These are phyloP conservation scores for Capsicum pubescens DNA, from an alignment of 257 asterid genomes.

Conservation along the genomic window DNA sequence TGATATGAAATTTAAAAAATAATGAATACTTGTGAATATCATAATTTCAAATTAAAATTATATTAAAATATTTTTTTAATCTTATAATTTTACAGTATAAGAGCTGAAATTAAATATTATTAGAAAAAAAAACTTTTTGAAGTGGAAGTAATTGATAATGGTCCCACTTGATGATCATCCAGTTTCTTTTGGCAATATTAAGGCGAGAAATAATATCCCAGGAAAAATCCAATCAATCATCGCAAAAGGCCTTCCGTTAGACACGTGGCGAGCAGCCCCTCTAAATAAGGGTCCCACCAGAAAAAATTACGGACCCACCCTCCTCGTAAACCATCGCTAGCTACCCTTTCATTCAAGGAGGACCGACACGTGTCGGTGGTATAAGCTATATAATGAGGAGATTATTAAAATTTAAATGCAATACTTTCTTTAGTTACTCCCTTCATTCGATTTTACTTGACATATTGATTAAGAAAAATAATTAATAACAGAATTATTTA, in stretches of 20 bases:
- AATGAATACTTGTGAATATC: too few species aligned
- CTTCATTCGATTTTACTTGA: too few species aligned
- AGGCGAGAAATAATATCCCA: not conserved
- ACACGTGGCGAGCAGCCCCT: not conserved
- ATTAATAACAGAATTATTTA: too few species aligned
- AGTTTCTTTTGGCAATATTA: not conserved
- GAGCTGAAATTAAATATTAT: too few species aligned
- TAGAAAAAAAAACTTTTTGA: too few species aligned
- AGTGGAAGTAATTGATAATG: not conserved
- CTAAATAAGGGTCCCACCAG: not conserved
- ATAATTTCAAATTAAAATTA: too few species aligned
- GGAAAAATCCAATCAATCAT: slow-evolving; percentile 35
- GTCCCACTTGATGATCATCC: slow-evolving; percentile 21
- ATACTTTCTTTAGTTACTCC: too few species aligned
- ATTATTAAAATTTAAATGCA: not conserved
- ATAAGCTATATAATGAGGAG: not conserved
- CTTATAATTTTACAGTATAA: too few species aligned
- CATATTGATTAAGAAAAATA: too few species aligned
- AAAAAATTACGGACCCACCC: not conserved
- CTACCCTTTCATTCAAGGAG: not conserved
- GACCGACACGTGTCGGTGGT: slow-evolving; percentile 37
- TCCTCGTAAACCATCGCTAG: slow-evolving; percentile 30
- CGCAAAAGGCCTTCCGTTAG: not conserved
- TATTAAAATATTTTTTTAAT: too few species aligned
- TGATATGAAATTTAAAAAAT: too few species aligned